Conservation (phyloP, 2,329 filamentous ascomycete species). For the Colletotrichum tropicale region DNA sequence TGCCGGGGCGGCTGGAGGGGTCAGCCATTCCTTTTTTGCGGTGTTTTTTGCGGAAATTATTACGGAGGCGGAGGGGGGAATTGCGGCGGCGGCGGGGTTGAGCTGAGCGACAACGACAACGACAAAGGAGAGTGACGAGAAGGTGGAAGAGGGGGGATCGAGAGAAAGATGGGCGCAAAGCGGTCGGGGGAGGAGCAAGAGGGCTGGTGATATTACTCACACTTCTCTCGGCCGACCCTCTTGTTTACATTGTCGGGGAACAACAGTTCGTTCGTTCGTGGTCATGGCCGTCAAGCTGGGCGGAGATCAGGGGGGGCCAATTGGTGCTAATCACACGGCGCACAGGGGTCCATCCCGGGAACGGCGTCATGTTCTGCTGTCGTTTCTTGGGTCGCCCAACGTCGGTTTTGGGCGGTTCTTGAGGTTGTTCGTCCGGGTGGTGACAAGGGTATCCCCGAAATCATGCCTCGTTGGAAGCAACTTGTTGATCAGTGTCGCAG, state of each 20-base stretch:
- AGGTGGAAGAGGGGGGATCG: neutral
- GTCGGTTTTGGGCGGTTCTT: neutral
- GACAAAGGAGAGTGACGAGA: neutral
- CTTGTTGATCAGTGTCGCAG: neutral
- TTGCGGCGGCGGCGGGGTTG: neutral
- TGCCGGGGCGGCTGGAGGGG: constrained; percentile 26
- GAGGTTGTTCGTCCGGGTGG: neutral
- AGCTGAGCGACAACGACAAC: neutral
- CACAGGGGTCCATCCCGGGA: neutral
- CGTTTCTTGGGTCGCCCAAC: neutral
- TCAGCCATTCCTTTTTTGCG: constrained; percentile 25
- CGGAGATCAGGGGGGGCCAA: neutral
- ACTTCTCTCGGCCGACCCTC: neutral
- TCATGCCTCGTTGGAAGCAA: neutral
- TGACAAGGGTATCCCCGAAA: neutral
- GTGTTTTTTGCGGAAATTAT: neutral
- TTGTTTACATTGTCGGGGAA: constrained; percentile 5
- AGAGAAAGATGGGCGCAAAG: neutral
- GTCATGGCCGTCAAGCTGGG: neutral
- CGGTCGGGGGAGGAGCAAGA: neutral
- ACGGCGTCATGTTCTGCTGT: neutral
- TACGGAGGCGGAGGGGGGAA: neutral
- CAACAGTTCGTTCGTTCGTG: neutral
- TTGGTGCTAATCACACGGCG: constrained; percentile 4
- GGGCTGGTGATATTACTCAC: constrained; percentile 6